phyloP scores from a whole-genome alignment of 192 early-diverging fungal species.

The Borealophlyctis nickersoniae region DNA sequence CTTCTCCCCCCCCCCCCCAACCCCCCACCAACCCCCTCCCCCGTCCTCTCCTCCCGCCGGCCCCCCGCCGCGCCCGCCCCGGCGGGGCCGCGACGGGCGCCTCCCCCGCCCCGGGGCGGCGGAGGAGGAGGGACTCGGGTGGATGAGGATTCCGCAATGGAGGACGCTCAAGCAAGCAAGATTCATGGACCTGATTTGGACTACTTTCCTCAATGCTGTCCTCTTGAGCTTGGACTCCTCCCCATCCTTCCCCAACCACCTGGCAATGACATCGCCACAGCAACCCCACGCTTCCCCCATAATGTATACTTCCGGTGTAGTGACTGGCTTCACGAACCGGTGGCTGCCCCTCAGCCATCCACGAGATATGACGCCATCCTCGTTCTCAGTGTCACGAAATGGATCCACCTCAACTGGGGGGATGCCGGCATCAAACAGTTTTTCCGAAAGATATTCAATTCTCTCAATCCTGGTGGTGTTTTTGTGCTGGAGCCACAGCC shows the following conservation, averaged over 20 bases:
- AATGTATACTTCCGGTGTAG: conserved; percentile 58
- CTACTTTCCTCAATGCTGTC: not conserved
- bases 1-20: no score
- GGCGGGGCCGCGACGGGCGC: no score
- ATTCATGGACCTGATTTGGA: no score
- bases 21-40: not conserved
- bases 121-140: no score
- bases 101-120: no score
- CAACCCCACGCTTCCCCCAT: conserved; percentile 57
- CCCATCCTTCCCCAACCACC: conserved; percentile 8
- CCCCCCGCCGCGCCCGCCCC: no score
- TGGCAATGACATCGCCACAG: conserved; percentile 14
- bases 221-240: conserved; percentile 11
- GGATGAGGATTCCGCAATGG: no score
- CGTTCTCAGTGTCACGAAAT: conserved; percentile 71
- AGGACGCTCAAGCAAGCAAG: no score
- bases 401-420: conserved; percentile 76
- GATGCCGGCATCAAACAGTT: conserved; percentile 66
- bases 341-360: conserved; percentile 9
- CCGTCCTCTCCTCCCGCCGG: no score
- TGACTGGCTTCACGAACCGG: conserved; percentile 59
- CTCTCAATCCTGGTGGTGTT: conserved; percentile 53
- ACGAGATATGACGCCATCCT: conserved; percentile 62
- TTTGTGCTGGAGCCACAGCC: conserved; percentile 74
- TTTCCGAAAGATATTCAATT: conserved; percentile 61